Percentiles rank a stretch among this genome's conserved stretches.
Conservation (phyloP, 2,329 filamentous ascomycete genomes). For the Hypoxylon sp. region DNA sequence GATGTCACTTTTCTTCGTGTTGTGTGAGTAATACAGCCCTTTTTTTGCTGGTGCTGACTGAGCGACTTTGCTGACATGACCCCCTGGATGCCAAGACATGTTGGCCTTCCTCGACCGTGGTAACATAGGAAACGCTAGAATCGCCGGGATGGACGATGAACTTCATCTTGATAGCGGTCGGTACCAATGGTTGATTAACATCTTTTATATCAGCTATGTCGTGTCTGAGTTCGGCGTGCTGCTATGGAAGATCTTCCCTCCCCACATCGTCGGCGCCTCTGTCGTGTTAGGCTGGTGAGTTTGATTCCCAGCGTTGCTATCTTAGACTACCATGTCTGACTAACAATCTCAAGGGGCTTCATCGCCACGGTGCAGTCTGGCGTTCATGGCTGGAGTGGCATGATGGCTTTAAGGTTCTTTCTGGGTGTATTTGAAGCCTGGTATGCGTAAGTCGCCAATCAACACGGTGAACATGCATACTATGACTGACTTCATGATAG, state of each 20-base stretch:
- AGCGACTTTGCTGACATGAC: constrained; percentile 20
- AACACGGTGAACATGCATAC: not conserved
- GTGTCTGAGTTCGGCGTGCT: constrained; percentile 70
- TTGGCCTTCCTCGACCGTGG: constrained; percentile 41
- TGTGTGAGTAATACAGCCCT: constrained; percentile 36
- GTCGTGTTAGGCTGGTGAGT: constrained; percentile 41
- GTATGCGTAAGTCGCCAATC: constrained; percentile 33
- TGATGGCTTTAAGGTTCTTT: constrained; percentile 71
- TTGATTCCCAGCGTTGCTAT: not conserved
- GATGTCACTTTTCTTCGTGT: constrained; percentile 39
- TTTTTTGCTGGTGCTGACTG: not conserved
- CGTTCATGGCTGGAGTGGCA: constrained; percentile 67
- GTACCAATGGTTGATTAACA: constrained; percentile 68
- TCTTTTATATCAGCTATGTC: constrained; percentile 71
- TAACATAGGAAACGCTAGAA: constrained; percentile 69
- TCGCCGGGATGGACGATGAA: constrained; percentile 69
- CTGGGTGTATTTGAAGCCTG: constrained; percentile 46
- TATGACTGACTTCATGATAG: constrained; percentile 7
- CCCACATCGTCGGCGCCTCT: constrained; percentile 62
- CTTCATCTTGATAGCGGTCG: constrained; percentile 58
- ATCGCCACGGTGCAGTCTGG: constrained; percentile 76
- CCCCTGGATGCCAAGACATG: constrained; percentile 33
- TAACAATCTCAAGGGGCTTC: constrained; percentile 80
- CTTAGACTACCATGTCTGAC: constrained; percentile 41
- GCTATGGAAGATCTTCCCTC: constrained; percentile 67